Conservation (phyloP, 805 yeast genomes). For the Schizosaccharomyces octosporus region DNA sequence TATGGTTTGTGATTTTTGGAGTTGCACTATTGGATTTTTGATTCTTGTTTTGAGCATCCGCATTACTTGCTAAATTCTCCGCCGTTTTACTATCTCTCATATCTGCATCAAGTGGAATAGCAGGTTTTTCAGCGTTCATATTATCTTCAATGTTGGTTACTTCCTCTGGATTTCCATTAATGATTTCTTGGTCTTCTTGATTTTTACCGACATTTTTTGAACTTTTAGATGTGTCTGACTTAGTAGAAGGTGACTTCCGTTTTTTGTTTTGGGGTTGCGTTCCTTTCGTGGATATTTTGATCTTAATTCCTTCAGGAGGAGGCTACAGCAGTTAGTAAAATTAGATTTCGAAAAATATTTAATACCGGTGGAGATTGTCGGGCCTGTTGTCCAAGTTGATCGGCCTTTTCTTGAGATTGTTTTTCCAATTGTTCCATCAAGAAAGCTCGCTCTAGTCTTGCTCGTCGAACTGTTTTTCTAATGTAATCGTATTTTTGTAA, state of each 20-base stretch:
- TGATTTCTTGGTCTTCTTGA: no score
- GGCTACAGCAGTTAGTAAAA: neutral
- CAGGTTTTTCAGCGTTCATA: neutral
- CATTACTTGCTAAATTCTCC: no score
- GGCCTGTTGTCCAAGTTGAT: neutral
- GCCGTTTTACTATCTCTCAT: no score
- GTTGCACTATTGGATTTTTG: neutral
- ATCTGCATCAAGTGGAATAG: no score
- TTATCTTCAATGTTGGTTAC: neutral
- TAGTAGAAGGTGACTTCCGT: neutral
- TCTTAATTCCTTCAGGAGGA: neutral
- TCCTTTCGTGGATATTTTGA: neutral
- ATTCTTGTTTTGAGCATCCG: neutral
- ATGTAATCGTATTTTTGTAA: slow-evolving; percentile 57
- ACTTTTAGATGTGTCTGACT: neutral
- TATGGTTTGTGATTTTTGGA: neutral
- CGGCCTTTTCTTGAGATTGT: slow-evolving; percentile 10
- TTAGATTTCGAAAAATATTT: neutral
- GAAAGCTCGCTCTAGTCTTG: slow-evolving; percentile 61
- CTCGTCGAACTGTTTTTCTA: slow-evolving; percentile 45
- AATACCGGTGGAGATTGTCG: neutral
- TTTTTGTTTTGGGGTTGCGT: neutral
- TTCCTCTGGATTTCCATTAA: neutral
- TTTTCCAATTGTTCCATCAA: slow-evolving; percentile 57
- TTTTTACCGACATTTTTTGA: no score